A percentile compares a stretch with the other conserved stretches of the same genome.
phyloP scores from a whole-genome alignment of 2,329 filamentous ascomycete genomes.

The Talaromyces pinophilus region DNA sequence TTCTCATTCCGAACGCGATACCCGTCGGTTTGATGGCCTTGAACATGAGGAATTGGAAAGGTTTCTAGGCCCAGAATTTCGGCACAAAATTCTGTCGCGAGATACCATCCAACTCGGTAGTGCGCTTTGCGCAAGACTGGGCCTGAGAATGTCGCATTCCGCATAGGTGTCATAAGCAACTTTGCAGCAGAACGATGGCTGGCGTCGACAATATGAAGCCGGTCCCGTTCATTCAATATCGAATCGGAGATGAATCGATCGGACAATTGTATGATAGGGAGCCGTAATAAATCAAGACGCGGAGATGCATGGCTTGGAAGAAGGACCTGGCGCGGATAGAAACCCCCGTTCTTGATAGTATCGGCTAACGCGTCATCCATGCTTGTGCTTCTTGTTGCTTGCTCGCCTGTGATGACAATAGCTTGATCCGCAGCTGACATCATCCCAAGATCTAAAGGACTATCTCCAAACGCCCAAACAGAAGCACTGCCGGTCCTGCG shows the following conservation, averaged over 20 bases:
- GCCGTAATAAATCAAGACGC: constrained; percentile 45
- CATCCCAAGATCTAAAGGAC: constrained; percentile 61
- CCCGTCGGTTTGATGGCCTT: constrained; percentile 49
- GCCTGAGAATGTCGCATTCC: constrained; percentile 52
- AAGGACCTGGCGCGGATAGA: constrained; percentile 52
- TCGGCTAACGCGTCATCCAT: constrained; percentile 53
- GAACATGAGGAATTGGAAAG: constrained; percentile 55
- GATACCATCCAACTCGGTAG: constrained; percentile 52
- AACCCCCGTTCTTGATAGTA: constrained; percentile 45
- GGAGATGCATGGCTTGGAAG: constrained; percentile 44
- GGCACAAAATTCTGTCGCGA: constrained; percentile 54
- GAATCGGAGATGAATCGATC: constrained; percentile 33
- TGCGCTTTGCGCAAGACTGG: constrained; percentile 54
- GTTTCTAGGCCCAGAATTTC: constrained; percentile 52
- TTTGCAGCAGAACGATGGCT: constrained; percentile 50
- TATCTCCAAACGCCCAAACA: constrained; percentile 63
- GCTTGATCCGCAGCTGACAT: constrained; percentile 55
- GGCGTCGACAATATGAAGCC: constrained; percentile 41
- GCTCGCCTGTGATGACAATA: constrained; percentile 57
- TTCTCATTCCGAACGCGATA: constrained; percentile 52
- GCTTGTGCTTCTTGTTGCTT: constrained; percentile 49
- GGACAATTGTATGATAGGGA: constrained; percentile 47
- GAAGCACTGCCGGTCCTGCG: constrained; percentile 32
- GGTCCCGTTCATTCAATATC: constrained; percentile 26
- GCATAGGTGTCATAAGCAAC: constrained; percentile 57